These are phyloP conservation scores for Suillus bovinus DNA, from an alignment of 768 basidiomycete genomes.

Conservation along the genomic window DNA sequence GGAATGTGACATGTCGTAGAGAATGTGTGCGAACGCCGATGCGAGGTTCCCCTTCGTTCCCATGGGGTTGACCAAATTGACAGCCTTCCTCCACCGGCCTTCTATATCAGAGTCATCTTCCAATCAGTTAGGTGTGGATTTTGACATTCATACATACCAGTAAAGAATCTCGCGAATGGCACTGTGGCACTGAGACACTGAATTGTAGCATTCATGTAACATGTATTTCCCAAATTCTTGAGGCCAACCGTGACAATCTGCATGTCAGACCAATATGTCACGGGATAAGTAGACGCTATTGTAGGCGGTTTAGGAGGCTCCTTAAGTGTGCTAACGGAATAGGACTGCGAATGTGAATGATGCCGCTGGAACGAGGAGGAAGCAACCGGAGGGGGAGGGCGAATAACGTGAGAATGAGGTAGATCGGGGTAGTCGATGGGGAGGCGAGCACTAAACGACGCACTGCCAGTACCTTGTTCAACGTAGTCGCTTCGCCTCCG, in stretches of 20 bases:
- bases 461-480: conserved; percentile 53
- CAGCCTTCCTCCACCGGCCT: conserved; percentile 75
- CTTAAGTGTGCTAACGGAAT: conserved; percentile 29
- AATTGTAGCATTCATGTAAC: conserved; percentile 98
- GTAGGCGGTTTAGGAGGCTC: conserved; percentile 59
- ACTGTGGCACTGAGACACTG: conserved; percentile 95
- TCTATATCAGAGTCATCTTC: conserved; percentile 41
- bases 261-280: conserved; percentile 81
- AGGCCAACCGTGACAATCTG: conserved; percentile 81
- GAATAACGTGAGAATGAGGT: conserved; percentile 55
- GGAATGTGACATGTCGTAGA: conserved; percentile 87
- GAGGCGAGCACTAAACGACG: conserved; percentile 40
- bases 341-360: conserved; percentile 51
- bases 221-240: conserved; percentile 96
- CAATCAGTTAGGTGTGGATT: background rate
- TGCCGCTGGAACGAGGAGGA: conserved; percentile 71
- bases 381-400: conserved; percentile 81
- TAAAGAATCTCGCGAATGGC: conserved; percentile 92
- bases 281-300: conserved; percentile 75
- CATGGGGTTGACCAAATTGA: conserved; percentile 84
- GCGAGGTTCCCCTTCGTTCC: conserved; percentile 87
- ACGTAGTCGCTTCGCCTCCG: conserved; percentile 76
- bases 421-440: conserved; percentile 84
- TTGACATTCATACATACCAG: conserved; percentile 62
- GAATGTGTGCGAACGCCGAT: conserved; percentile 76